Conservation (phyloP, 192 early-diverging fungal genomes). For the Gaertneriomyces sp. region DNA sequence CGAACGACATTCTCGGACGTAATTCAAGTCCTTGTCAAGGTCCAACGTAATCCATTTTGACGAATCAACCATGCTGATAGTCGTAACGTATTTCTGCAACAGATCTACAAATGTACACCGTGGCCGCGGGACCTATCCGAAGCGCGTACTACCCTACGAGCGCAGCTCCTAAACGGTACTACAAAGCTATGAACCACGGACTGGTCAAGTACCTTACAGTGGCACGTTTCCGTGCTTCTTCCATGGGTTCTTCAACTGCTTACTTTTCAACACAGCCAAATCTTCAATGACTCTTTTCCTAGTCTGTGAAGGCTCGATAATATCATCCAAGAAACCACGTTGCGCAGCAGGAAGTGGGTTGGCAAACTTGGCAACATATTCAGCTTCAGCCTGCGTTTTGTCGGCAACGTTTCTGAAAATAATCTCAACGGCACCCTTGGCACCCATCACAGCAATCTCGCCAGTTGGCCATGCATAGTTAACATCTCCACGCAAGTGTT, state of each 20-base stretch:
- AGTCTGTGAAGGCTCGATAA: slow-evolving; percentile 63
- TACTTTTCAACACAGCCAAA: slow-evolving; percentile 71
- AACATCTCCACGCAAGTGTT: slow-evolving; percentile 89
- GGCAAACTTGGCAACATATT: slow-evolving; percentile 84
- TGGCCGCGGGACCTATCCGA: too few species aligned
- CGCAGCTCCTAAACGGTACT: too few species aligned
- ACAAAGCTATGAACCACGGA: background rate
- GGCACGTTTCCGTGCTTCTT: slow-evolving; percentile 98
- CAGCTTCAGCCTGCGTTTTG: slow-evolving; percentile 67
- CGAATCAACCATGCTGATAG: too few species aligned
- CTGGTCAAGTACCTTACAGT: slow-evolving; percentile 43
- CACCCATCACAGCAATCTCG: slow-evolving; percentile 98
- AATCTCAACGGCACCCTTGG: slow-evolving; percentile 95
- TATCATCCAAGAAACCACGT: slow-evolving; percentile 64
- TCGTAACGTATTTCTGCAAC: too few species aligned
- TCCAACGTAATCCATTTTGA: too few species aligned
- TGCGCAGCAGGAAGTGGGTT: slow-evolving; percentile 92
- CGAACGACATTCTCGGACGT: too few species aligned
- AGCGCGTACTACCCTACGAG: too few species aligned
- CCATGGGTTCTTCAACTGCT: slow-evolving; percentile 69
- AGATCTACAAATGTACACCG: too few species aligned
- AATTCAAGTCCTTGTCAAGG: too few species aligned
- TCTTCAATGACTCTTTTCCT: slow-evolving; percentile 83
- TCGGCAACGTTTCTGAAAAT: slow-evolving; percentile 72
- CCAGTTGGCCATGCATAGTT: slow-evolving; percentile 96